Evolutionary conservation across 495 filamentous ascomycete genomes (phyloP).

Genomic region (Aspergillus cavernicola): DNA sequence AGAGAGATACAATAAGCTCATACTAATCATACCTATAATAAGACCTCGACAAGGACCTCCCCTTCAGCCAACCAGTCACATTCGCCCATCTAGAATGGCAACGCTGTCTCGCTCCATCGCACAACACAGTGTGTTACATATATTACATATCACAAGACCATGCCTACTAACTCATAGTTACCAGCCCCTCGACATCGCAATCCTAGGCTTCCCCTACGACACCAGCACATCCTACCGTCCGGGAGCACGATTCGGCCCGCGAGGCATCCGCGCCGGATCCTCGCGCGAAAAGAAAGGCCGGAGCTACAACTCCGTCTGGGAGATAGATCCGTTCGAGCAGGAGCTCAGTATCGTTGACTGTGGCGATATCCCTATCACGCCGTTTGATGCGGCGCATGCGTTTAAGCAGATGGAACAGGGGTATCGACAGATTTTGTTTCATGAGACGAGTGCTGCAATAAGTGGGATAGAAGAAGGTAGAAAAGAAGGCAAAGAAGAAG

Average conservation of each 20-base stretch:
- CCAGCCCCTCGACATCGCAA: conserved; percentile 21
- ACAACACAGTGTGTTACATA: no score
- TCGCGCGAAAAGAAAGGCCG: conserved; percentile 24
- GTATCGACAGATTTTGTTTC: conserved; percentile 35
- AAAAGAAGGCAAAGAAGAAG: neutral
- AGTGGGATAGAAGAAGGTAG: no score
- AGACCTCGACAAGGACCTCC: no score
- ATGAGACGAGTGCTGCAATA: no score
- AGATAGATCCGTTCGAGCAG: conserved; percentile 44
- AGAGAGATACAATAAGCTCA: no score
- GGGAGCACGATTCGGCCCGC: conserved; percentile 67
- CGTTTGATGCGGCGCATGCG: conserved; percentile 54
- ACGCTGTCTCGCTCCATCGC: no score
- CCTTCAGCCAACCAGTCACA: no score
- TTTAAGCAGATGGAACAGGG: conserved; percentile 59
- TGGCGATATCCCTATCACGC: conserved; percentile 59
- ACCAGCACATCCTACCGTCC: conserved; percentile 59
- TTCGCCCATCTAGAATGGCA: no score
- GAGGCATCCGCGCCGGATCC: conserved; percentile 62
- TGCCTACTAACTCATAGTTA: no score
- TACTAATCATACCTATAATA: no score
- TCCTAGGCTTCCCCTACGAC: conserved; percentile 26
- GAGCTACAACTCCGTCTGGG: conserved; percentile 32
- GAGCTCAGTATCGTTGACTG: conserved; percentile 59
- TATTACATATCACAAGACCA: no score